Percentiles rank a stretch among this genome's conserved stretches.
Evolutionary conservation across 2,329 filamentous ascomycete genomes (phyloP).

Genomic region (Pseudogymnoascus sp.): DNA sequence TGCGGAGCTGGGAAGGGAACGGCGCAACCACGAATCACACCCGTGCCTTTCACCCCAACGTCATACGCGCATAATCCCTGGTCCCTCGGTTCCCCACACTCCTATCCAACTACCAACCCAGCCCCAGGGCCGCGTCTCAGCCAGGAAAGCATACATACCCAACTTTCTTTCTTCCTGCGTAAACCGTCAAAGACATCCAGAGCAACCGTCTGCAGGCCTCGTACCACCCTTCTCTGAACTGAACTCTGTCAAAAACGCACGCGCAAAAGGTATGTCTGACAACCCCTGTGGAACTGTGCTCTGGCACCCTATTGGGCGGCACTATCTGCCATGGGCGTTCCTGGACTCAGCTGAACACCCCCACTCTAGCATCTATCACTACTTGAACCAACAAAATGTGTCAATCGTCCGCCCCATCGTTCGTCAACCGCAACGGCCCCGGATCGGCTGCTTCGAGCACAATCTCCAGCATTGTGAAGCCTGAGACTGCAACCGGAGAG

Average conservation of each 20-base stretch:
- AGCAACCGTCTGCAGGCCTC: not conserved
- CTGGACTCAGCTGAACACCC: not conserved
- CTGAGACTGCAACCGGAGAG: constrained; percentile 36
- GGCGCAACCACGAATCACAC: not conserved
- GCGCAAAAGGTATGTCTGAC: not conserved
- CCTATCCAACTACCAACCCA: not conserved
- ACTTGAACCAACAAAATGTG: constrained; percentile 23
- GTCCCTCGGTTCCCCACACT: not conserved
- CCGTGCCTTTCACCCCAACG: not conserved
- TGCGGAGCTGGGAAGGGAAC: not conserved
- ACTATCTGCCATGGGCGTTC: not conserved
- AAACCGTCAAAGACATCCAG: not conserved
- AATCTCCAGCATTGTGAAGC: constrained; percentile 44
- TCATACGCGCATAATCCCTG: not conserved
- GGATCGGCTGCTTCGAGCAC: constrained; percentile 42
- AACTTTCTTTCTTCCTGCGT: not conserved
- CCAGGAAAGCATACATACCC: not conserved
- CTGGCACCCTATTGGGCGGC: not conserved
- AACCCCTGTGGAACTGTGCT: not conserved
- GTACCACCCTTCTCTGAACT: not conserved
- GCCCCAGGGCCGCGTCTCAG: not conserved
- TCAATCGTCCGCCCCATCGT: constrained; percentile 26
- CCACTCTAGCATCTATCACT: not conserved
- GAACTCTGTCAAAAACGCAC: not conserved
- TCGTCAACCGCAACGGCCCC: constrained; percentile 39